Conservation (phyloP, 305 asterid genomes). For the Fraxinus dipetala region DNA sequence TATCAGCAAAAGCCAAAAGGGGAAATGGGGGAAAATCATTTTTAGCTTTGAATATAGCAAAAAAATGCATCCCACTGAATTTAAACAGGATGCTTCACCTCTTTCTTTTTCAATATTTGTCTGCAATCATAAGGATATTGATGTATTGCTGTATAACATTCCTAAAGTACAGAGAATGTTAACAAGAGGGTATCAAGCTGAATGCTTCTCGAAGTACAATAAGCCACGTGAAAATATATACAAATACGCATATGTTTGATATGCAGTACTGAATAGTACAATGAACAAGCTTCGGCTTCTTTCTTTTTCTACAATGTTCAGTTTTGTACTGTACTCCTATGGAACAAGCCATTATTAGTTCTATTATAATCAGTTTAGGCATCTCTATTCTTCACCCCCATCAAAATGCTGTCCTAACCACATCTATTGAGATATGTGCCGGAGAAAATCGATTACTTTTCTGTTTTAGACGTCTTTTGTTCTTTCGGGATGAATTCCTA, state of each 20-base stretch:
- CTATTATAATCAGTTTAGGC: not conserved
- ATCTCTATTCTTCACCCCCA: not conserved
- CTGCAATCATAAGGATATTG: not conserved
- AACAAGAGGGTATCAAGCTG: not conserved
- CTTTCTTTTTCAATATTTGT: not conserved
- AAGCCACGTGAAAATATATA: not conserved
- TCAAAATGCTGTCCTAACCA: not conserved
- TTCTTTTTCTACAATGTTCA: not conserved
- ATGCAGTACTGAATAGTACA: not conserved
- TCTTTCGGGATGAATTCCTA: not conserved
- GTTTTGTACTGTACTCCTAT: not conserved
- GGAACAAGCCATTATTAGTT: not conserved
- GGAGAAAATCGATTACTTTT: not conserved
- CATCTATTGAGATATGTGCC: not conserved
- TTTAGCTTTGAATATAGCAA: not conserved
- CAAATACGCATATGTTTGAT: not conserved
- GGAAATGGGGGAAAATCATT: not conserved
- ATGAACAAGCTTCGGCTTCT: not conserved
- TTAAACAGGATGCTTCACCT: not conserved
- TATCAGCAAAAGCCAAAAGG: not conserved
- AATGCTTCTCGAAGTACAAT: not conserved
- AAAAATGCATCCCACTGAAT: not conserved
- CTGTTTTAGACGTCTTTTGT: not conserved
- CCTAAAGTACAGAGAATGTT: not conserved
- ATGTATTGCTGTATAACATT: not conserved